Evolutionary conservation across 2,329 filamentous ascomycete genomes (phyloP), one percentile per base, ranked within the genome.

Genomic region (Arthrinium puccinioides): DNA sequence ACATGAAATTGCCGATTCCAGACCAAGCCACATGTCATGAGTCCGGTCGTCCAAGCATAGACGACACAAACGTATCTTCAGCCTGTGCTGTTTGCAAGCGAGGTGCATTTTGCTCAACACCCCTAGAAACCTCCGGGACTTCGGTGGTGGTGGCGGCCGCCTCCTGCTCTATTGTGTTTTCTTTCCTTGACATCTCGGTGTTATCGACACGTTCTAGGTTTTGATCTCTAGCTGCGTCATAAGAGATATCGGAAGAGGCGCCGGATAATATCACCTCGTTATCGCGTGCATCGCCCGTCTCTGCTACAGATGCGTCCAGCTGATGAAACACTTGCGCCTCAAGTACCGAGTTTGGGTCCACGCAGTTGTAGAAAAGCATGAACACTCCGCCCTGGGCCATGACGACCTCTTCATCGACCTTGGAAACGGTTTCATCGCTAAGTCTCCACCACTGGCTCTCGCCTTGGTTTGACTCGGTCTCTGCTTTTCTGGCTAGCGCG

Each of bases 361-460:
- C 65, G 32, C 76, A 77, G 56, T 98, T 90, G 57, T 97, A 98
- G 58, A 97, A 97, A 1, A 97, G 72, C 90, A 98, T 97, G 55
- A 97, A 97, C 1, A 89, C 90, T 2, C 87, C 87, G 0, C 80
- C 80, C 48, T 94, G 82, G 3, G 70, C 72, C 35, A 92, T 64
- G 1, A 94, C 85, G 20, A 74, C 72, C 9, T 81, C 72, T 55
- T 95, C 86, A 15, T 75, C 75, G 18, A 89, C 83, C 45, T 76
- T 70, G 43, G 70, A 76, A 7, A 97, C 89, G 44, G 84, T 81
- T 42, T 95, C 86, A 51, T 97, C 90, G 56, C 90, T 97, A 20
- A 97, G 70, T 13, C 85, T 74, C 82, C 87, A 98, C 92, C 92
- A 97, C 41, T 77, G 66, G 11, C 66, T 48, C 30, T 29, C 26